A percentile compares a stretch with the other conserved stretches of the same genome.
Conservation (phyloP, 164 flowering plant species). For the Brasenia schreberi region DNA sequence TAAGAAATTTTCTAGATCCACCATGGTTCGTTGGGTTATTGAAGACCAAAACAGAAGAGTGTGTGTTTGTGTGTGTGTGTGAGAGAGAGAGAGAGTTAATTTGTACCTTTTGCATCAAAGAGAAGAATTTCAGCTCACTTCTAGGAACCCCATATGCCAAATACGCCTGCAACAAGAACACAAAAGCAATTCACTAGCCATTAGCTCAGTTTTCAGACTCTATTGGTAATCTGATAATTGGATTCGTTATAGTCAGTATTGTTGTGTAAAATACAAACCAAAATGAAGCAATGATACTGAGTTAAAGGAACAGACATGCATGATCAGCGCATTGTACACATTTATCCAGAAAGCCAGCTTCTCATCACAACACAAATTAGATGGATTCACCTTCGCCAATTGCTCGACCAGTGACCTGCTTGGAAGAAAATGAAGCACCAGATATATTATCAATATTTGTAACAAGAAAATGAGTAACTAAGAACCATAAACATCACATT, state of each 20-base stretch:
- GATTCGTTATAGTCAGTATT: background rate
- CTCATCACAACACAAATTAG: conserved; percentile 41
- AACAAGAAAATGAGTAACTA: background rate
- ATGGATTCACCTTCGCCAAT: conserved; percentile 58
- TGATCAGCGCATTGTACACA: conserved; percentile 66
- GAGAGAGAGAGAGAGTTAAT: background rate
- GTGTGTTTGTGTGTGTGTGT: no score
- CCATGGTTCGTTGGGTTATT: no score
- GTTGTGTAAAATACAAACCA: background rate
- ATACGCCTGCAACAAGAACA: conserved; percentile 38
- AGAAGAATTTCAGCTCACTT: conserved; percentile 63
- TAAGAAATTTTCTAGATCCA: no score
- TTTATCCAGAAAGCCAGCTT: conserved; percentile 89
- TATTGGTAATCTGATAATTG: no score
- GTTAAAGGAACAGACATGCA: conserved; percentile 47
- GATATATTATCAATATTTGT: background rate
- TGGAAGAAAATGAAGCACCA: background rate
- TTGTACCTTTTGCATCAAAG: conserved; percentile 72
- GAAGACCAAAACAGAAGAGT: no score
- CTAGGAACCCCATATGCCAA: conserved; percentile 79
- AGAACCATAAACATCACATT: background rate
- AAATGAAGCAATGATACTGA: background rate
- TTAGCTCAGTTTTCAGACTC: no score
- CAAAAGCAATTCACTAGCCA: background rate
- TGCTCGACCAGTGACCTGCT: conserved; percentile 64